These are phyloP conservation scores for Hypoxylon trugodes DNA, from an alignment of 495 filamentous ascomycete genomes.

Conservation along the genomic window DNA sequence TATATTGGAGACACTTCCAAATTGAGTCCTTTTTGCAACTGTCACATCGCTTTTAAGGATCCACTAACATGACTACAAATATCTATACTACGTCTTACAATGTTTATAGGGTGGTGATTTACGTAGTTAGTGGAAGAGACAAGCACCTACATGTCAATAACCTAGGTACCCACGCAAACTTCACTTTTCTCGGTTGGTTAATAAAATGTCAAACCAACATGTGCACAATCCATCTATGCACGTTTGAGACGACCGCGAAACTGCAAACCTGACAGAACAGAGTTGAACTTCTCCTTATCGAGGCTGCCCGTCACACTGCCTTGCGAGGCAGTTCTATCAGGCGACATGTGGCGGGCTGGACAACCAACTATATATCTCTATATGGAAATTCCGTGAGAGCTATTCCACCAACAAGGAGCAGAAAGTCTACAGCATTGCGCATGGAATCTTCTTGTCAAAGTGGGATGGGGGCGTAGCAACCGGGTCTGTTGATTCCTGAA, in stretches of 20 bases:
- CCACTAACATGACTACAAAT: constrained; percentile 14
- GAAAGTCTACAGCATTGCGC: constrained; percentile 27
- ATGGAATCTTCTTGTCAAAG: constrained; percentile 10
- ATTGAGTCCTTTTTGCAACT: constrained; percentile 30
- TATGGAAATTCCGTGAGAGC: neutral
- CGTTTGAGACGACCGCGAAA: too few relatives aligned
- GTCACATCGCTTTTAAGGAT: constrained; percentile 30
- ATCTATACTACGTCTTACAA: too few relatives aligned
- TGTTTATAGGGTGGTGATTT: too few relatives aligned
- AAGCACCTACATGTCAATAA: too few relatives aligned
- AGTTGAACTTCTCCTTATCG: too few relatives aligned
- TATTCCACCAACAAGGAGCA: constrained; percentile 25
- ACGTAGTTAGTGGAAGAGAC: too few relatives aligned
- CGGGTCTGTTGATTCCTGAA: constrained; percentile 7
- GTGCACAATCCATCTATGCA: too few relatives aligned
- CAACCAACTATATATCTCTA: constrained; percentile 9
- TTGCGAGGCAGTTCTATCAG: constrained; percentile 9
- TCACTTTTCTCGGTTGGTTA: too few relatives aligned
- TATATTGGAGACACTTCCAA: constrained; percentile 20
- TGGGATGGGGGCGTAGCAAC: constrained; percentile 10
- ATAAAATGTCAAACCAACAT: too few relatives aligned
- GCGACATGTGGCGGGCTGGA: constrained; percentile 3
- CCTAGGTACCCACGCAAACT: too few relatives aligned
- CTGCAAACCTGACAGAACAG: too few relatives aligned
- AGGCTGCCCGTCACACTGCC: neutral